phyloP scores from a whole-genome alignment of 2,329 filamentous ascomycete genomes.

The Colletotrichum destructivum region DNA sequence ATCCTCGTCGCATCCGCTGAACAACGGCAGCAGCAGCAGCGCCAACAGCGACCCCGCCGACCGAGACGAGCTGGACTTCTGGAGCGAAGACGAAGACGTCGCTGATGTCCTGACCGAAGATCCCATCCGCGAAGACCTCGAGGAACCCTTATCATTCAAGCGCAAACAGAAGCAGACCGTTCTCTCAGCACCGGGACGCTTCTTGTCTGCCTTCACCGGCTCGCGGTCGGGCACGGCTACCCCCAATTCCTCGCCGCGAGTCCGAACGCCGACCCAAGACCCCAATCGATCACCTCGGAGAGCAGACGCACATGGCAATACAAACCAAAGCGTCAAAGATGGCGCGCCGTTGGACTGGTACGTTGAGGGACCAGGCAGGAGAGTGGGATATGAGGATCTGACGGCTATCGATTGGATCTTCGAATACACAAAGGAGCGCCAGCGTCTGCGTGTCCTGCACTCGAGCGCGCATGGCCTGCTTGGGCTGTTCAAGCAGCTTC shows the following conservation, averaged over 20 bases:
- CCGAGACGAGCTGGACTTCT: conserved; percentile 64
- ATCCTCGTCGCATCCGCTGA: conserved; percentile 50
- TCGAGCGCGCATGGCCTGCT: conserved; percentile 79
- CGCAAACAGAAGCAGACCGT: conserved; percentile 72
- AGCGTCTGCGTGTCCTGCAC: conserved; percentile 84
- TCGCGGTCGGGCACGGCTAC: conserved; percentile 47
- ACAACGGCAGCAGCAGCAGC: conserved; percentile 41
- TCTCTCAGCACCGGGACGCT: conserved; percentile 62
- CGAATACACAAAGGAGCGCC: conserved; percentile 96
- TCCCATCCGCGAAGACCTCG: conserved; percentile 66
- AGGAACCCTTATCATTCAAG: conserved; percentile 78
- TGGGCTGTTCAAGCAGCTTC: conserved; percentile 79
- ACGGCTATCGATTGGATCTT: conserved; percentile 99
- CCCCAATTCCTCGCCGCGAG: conserved; percentile 39
- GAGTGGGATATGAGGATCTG: conserved; percentile 95
- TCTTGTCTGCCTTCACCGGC: conserved; percentile 65
- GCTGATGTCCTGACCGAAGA: conserved; percentile 67
- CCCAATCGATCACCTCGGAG: conserved; percentile 38
- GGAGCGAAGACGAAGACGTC: conserved; percentile 56
- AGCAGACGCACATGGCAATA: conserved; percentile 38
- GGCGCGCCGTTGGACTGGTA: conserved; percentile 82
- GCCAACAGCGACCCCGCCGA: conserved; percentile 52
- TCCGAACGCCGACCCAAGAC: conserved; percentile 44
- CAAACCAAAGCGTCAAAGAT: conserved; percentile 57
- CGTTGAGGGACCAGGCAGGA: conserved; percentile 86